Evolutionary conservation across 164 flowering plant genomes (phyloP).

Genomic region (Nelumbo lutea): DNA sequence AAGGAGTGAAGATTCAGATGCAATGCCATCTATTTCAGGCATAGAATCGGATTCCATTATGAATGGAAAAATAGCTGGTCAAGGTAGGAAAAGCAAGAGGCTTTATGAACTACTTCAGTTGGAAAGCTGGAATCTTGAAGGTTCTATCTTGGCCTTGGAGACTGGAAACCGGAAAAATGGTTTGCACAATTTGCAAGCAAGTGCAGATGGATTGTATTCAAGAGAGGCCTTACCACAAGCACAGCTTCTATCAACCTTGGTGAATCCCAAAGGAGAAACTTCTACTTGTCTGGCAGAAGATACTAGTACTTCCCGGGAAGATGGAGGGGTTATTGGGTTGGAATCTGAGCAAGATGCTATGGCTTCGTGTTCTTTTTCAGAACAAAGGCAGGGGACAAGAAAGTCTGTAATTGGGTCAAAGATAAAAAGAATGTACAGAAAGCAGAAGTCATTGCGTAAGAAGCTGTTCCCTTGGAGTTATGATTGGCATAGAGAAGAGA

Average conservation of each 20-base stretch:
- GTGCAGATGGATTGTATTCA: constrained; percentile 14
- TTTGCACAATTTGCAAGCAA: constrained; percentile 15
- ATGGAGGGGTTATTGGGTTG: constrained; percentile 21
- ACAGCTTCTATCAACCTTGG: constrained; percentile 17
- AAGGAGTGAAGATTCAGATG: constrained; percentile 5
- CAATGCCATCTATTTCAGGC: constrained; percentile 12
- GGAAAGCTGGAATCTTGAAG: constrained; percentile 35
- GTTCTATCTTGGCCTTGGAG: constrained; percentile 17
- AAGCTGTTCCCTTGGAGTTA: constrained; percentile 67
- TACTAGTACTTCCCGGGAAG: constrained; percentile 30
- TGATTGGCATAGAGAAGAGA: constrained; percentile 62
- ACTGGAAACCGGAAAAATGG: constrained; percentile 15
- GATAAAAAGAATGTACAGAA: constrained; percentile 46
- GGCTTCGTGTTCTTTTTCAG: constrained; percentile 21
- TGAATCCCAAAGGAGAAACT: constrained; percentile 18
- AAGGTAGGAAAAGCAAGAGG: constrained; percentile 47
- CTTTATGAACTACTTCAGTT: constrained; percentile 57
- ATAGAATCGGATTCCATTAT: constrained; percentile 19
- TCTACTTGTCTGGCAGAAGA: constrained; percentile 25
- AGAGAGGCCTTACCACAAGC: constrained; percentile 21
- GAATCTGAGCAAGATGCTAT: constrained; percentile 18
- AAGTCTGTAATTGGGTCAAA: constrained; percentile 37
- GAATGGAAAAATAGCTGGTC: constrained; percentile 28
- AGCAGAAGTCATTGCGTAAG: constrained; percentile 57
- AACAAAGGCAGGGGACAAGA: constrained; percentile 26